Percentiles rank a stretch among this genome's conserved stretches.
Evolutionary conservation across 768 basidiomycete genomes (phyloP).

Genomic region (Lanmaoa pseudosensibilis): DNA sequence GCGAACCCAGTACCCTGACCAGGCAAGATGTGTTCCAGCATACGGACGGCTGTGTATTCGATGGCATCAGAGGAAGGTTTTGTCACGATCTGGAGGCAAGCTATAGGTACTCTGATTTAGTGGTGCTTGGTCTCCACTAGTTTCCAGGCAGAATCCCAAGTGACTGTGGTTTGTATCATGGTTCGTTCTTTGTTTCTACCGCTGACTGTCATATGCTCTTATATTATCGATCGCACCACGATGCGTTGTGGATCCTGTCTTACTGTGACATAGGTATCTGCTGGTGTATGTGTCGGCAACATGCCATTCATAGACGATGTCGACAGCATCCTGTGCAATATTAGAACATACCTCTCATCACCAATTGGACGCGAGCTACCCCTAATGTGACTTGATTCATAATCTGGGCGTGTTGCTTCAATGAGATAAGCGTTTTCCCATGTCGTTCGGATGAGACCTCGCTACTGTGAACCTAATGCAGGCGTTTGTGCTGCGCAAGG

Average conservation of each 20-base stretch:
- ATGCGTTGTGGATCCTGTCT: background rate
- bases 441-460: too few species aligned
- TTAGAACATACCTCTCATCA: too few species aligned
- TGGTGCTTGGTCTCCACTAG: constrained; percentile 18
- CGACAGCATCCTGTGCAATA: too few species aligned
- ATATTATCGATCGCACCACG: background rate
- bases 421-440: too few species aligned
- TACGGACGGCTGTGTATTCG: constrained; percentile 8
- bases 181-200: background rate
- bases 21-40: constrained; percentile 7
- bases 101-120: constrained; percentile 4
- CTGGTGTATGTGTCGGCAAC: too few species aligned
- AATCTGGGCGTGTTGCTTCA: too few species aligned
- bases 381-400: too few species aligned
- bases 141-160: background rate
- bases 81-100: constrained; percentile 5
- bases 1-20: constrained; percentile 12
- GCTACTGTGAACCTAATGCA: too few species aligned
- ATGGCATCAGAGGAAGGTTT: constrained; percentile 21
- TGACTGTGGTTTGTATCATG: background rate
- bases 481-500: too few species aligned
- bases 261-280: too few species aligned
- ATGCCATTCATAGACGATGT: too few species aligned
- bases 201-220: background rate
- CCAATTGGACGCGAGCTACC: too few species aligned